Conservation (phyloP, 2,329 filamentous ascomycete genomes). For the Shiraia sp. region DNA sequence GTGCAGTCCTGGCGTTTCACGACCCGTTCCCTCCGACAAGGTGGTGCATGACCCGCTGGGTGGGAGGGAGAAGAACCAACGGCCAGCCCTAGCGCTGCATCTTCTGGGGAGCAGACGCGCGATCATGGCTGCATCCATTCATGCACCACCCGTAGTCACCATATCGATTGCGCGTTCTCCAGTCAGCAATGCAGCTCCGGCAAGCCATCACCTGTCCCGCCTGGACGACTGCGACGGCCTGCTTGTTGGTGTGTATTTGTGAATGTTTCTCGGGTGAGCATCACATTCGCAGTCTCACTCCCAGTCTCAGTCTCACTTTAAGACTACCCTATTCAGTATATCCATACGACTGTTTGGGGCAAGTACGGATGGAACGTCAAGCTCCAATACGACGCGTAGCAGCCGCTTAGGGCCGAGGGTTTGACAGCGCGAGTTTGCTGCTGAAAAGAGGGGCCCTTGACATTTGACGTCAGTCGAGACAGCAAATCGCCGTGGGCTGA, state of each 20-base stretch:
- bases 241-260: neutral
- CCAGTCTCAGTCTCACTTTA: too few relatives aligned
- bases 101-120: conserved; percentile 5
- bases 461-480: conserved; percentile 18
- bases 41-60: conserved; percentile 4
- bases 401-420: conserved; percentile 1
- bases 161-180: conserved; percentile 29
- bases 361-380: conserved; percentile 2
- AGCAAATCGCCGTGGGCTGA: too few relatives aligned
- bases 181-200: neutral
- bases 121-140: conserved; percentile 20
- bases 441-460: conserved; percentile 8
- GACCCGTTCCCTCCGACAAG: neutral
- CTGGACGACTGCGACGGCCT: neutral
- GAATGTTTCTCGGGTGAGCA: neutral
- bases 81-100: conserved; percentile 4
- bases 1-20: neutral
- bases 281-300: too few relatives aligned
- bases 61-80: conserved; percentile 10
- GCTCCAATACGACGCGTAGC: too few relatives aligned
- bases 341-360: neutral
- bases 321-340: too few relatives aligned
- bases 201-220: neutral
- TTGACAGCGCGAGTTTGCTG: conserved; percentile 2
- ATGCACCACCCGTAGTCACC: conserved; percentile 17